phyloP scores from a whole-genome alignment of 441 rosid species.

The Omphalea diandra region DNA sequence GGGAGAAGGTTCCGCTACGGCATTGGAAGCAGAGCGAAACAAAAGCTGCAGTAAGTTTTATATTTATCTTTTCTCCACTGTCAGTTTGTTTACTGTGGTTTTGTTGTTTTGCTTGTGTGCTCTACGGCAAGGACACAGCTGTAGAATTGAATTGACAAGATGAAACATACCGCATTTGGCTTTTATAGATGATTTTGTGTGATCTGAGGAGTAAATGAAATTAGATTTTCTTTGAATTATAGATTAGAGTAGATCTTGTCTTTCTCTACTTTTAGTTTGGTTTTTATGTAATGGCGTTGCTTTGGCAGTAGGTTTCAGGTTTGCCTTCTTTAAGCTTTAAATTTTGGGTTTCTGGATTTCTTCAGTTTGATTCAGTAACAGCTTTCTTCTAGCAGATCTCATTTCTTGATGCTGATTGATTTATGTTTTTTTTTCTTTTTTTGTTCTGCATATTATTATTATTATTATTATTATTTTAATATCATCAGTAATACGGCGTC shows the following conservation, averaged over 20 bases:
- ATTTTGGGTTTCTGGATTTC: neutral
- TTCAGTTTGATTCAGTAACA: no score
- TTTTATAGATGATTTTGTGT: neutral
- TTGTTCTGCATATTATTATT: no score
- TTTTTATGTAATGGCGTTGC: neutral
- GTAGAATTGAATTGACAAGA: neutral
- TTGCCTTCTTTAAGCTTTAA: neutral
- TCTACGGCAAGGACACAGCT: neutral
- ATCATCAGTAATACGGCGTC: no score
- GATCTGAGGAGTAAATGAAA: neutral
- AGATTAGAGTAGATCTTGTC: neutral
- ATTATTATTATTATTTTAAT: no score
- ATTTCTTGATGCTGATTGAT: no score
- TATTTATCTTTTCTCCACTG: neutral
- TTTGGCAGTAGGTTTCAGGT: neutral
- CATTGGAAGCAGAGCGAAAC: neutral
- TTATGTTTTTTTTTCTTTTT: no score
- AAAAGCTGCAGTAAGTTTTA: conserved; percentile 14
- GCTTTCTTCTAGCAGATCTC: neutral
- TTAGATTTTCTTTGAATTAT: no score
- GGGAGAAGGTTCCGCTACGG: neutral
- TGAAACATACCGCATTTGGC: conserved; percentile 9
- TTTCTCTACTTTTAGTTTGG: conserved; percentile 5
- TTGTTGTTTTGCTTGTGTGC: neutral
- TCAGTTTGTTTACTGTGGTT: neutral